Conservation (phyloP, 2,329 filamentous ascomycete genomes). For the Cladosporium sp. region DNA sequence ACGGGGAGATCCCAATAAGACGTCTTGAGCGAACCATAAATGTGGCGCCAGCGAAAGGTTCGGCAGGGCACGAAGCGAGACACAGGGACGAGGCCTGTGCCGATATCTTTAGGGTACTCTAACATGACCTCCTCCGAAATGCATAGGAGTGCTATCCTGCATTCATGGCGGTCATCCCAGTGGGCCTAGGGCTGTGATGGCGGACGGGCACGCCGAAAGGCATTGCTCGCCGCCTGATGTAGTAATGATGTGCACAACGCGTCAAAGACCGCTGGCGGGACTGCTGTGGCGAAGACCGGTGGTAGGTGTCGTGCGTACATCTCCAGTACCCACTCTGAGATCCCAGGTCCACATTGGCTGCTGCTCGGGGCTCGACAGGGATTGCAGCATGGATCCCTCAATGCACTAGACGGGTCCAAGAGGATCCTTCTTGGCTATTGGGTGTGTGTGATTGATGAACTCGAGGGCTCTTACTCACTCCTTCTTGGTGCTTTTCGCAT, state of each 20-base stretch:
- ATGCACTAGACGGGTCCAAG: conserved; percentile 14
- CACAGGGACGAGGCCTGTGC: conserved; percentile 12
- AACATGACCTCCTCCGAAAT: conserved; percentile 1
- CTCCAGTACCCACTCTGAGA: conserved; percentile 8
- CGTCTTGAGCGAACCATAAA: conserved; percentile 17
- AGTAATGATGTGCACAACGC: conserved; percentile 16
- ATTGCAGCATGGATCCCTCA: conserved; percentile 11
- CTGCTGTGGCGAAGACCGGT: conserved; percentile 15
- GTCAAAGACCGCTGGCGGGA: conserved; percentile 16
- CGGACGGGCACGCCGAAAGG: conserved; percentile 13
- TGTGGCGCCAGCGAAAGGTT: conserved; percentile 15
- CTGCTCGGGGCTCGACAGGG: conserved; percentile 3
- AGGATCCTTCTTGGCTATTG: conserved; percentile 12
- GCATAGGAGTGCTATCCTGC: conserved; percentile 6
- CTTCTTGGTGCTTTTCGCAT: not conserved
- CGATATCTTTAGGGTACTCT: conserved; percentile 4
- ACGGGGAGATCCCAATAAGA: conserved; percentile 14
- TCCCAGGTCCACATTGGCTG: conserved; percentile 12
- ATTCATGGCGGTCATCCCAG: not conserved
- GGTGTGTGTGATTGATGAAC: conserved; percentile 11
- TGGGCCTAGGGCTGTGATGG: conserved; percentile 13
- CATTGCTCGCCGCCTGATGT: conserved; percentile 11
- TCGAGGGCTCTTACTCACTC: conserved; percentile 12
- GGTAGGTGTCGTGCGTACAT: conserved; percentile 16
- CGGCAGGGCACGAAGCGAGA: conserved; percentile 18